These are phyloP conservation scores for Apiospora aurea DNA, from an alignment of 2,329 filamentous ascomycete genomes.

Conservation along the genomic window DNA sequence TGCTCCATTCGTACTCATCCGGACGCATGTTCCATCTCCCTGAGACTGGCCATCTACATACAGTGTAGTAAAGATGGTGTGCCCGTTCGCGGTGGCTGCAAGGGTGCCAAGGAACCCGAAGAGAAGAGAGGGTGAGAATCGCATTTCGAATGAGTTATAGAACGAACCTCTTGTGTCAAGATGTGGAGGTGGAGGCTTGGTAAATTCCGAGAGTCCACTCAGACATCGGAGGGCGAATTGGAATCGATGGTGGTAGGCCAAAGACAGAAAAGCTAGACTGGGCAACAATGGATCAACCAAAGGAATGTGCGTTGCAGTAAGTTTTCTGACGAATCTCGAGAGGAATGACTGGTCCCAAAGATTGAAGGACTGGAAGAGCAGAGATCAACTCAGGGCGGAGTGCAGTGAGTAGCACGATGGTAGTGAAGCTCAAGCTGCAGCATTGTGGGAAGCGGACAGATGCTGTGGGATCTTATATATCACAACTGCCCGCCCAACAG, in stretches of 20 bases:
- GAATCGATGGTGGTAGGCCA: background rate
- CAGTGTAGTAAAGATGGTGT: slow-evolving; percentile 70
- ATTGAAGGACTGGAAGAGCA: slow-evolving; percentile 25
- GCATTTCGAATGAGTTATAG: slow-evolving; percentile 40
- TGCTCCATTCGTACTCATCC: slow-evolving; percentile 63
- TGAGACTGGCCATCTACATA: slow-evolving; percentile 68
- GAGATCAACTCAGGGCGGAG: background rate
- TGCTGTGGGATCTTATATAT: slow-evolving; percentile 5
- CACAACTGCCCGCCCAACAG: background rate
- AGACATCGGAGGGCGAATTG: background rate
- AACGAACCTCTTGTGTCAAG: slow-evolving; percentile 16
- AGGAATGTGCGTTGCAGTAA: slow-evolving; percentile 6
- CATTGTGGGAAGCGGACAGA: background rate
- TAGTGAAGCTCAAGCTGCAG: background rate
- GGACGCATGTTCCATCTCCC: slow-evolving; percentile 75
- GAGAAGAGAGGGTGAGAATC: slow-evolving; percentile 43
- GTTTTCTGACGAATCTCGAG: background rate
- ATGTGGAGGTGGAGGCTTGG: too few species aligned
- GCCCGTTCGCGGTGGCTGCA: slow-evolving; percentile 53
- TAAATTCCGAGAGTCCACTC: background rate
- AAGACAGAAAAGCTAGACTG: background rate
- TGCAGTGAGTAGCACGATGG: background rate
- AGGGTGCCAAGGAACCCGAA: slow-evolving; percentile 46
- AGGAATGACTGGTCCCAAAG: slow-evolving; percentile 25
- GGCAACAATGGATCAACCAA: slow-evolving; percentile 9